phyloP scores from a whole-genome alignment of 768 basidiomycete genomes.

The Psilocybe subaeruginosa region DNA sequence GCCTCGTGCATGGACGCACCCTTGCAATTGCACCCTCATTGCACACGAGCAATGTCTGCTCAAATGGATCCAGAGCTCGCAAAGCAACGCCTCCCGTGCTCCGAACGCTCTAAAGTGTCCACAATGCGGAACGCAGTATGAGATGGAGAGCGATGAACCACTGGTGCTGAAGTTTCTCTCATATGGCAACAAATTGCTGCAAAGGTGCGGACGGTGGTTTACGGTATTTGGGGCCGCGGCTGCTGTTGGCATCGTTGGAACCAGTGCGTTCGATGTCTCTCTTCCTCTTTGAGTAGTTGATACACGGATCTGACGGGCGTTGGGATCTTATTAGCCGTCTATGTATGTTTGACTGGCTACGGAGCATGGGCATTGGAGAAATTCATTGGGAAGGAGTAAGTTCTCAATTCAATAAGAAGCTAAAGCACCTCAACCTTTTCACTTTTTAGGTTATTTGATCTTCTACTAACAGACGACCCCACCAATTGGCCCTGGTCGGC shows the following conservation, averaged over 20 bases:
- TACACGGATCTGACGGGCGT: not conserved
- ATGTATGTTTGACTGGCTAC: constrained; percentile 61
- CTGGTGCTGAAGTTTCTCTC: constrained; percentile 51
- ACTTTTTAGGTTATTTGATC: constrained; percentile 55
- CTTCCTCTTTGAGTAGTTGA: not conserved
- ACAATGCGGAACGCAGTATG: constrained; percentile 70
- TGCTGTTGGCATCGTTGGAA: constrained; percentile 56
- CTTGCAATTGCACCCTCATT: constrained; percentile 78
- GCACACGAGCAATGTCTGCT: constrained; percentile 82
- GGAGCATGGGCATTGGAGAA: constrained; percentile 72
- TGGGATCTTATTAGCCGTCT: constrained; percentile 32
- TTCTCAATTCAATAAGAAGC: constrained; percentile 2
- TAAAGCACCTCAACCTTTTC: not conserved
- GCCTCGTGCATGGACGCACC: constrained; percentile 72
- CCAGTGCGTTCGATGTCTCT: constrained; percentile 47
- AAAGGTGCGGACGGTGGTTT: constrained; percentile 53
- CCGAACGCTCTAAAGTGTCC: constrained; percentile 79
- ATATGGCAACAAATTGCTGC: constrained; percentile 51
- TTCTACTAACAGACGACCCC: constrained; percentile 70
- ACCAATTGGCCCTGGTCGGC: constrained; percentile 78
- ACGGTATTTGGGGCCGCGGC: constrained; percentile 53
- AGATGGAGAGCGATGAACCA: constrained; percentile 69
- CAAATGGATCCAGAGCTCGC: constrained; percentile 77
- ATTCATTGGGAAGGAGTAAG: constrained; percentile 71
- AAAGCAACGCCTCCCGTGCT: constrained; percentile 54